Evolutionary conservation across 208 protist genomes (phyloP).

Genomic region (Acanthamoeba lenticulata): DNA sequence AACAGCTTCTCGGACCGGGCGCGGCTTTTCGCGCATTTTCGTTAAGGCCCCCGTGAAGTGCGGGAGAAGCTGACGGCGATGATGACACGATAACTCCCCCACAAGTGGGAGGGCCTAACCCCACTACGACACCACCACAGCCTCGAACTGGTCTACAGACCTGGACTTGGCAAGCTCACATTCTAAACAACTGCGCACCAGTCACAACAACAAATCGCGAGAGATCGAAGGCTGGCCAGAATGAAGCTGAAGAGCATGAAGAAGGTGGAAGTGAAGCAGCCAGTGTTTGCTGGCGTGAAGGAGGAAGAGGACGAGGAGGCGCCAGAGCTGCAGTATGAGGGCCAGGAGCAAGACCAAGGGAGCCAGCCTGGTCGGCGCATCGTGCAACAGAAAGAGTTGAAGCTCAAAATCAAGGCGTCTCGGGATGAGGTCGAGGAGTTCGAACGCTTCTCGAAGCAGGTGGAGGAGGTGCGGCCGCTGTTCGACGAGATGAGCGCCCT

Average conservation of each 20-base stretch:
- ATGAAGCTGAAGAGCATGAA: background rate
- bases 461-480: background rate
- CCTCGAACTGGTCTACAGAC: background rate
- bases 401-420: constrained; percentile 24
- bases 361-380: background rate
- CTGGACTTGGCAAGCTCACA: background rate
- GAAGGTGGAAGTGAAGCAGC: background rate
- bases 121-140: too few relatives aligned
- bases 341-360: background rate
- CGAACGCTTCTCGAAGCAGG: background rate
- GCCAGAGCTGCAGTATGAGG: background rate
- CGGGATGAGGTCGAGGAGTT: background rate
- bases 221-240: background rate
- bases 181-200: background rate
- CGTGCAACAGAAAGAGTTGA: background rate
- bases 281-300: background rate
- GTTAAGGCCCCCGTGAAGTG: background rate
- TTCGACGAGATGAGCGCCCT: constrained; percentile 10
- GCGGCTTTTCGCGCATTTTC: background rate
- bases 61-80: background rate
- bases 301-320: background rate
- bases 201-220: background rate
- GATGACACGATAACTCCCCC: too few relatives aligned
- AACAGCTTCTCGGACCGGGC: background rate
- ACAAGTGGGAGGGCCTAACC: too few relatives aligned